These are phyloP conservation scores for Syzygium jambos DNA, from an alignment of 345 rosid species.

Conservation along the genomic window DNA sequence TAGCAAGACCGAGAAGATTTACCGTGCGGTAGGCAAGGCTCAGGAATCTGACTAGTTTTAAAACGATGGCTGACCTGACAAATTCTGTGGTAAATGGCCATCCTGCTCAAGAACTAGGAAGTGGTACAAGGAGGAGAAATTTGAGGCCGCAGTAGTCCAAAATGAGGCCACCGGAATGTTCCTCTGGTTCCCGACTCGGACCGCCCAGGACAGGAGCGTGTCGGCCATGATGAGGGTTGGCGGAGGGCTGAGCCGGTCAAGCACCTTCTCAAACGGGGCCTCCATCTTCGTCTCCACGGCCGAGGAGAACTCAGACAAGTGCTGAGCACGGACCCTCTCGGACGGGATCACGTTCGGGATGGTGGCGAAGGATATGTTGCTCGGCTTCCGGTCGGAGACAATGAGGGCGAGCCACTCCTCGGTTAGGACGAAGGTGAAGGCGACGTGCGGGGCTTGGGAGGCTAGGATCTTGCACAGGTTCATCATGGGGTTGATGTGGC, in stretches of 20 bases:
- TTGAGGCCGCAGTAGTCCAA: slow-evolving; percentile 31
- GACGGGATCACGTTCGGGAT: slow-evolving; percentile 21
- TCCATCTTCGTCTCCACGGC: slow-evolving; percentile 21
- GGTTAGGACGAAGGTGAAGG: slow-evolving; percentile 17
- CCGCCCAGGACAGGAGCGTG: slow-evolving; percentile 22
- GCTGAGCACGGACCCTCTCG: slow-evolving; percentile 11
- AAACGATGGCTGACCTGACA: slow-evolving; percentile 11
- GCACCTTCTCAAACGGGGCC: slow-evolving; percentile 6
- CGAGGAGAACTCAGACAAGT: background rate
- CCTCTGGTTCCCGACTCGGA: slow-evolving; percentile 16
- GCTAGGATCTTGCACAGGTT: slow-evolving; percentile 20
- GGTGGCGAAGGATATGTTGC: slow-evolving; percentile 4
- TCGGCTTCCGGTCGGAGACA: slow-evolving; percentile 1
- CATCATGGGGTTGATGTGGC: slow-evolving; percentile 28
- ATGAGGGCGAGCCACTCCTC: slow-evolving; percentile 24
- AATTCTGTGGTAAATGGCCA: slow-evolving; percentile 10
- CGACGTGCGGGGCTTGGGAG: slow-evolving; percentile 4
- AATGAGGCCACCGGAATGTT: slow-evolving; percentile 47
- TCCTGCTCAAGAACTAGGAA: slow-evolving; percentile 10
- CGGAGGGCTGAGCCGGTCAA: slow-evolving; percentile 13
- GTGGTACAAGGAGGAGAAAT: slow-evolving; percentile 18
- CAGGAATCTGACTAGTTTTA: background rate
- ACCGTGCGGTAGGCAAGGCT: no score
- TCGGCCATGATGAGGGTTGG: slow-evolving; percentile 24
- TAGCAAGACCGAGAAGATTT: background rate